Evolutionary conservation across 1,284 basidiomycete genomes (phyloP), one percentile per base, ranked within the genome.

Genomic region (Butyriboletus appendiculatus): DNA sequence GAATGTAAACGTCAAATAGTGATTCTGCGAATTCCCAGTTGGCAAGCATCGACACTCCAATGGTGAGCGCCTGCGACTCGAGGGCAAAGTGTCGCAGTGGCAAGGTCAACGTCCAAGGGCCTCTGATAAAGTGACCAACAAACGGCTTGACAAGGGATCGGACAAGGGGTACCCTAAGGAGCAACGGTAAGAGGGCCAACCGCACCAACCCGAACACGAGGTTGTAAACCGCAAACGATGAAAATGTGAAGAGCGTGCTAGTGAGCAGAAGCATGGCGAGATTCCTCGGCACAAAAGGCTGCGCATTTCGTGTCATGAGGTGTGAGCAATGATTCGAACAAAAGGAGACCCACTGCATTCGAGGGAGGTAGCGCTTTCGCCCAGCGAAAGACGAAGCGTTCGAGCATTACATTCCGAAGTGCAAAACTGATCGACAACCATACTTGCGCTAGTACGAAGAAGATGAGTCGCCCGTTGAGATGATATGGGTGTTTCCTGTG

Each of bases 401-500:
- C 85, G 2, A 79, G 73, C 65, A 87, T 76, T 14, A 83, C 68
- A 44, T 80, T 81, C 20, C 86, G 77, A 18, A 83, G 60, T 3
- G 76, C 66, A 56, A 80, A 87, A 4, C 74, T 71, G 10, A 70
- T 45, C 0, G 81, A 79, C 3, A 78, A 60, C 39, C 70, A 70
- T 1, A 77, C 14, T 61, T 89, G 86, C 0, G 82, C 76, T 34
- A 80, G 59, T 18, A 83, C 45, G 4, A 88, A 63, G 63, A 85
- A 88, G 16, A 88, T 57, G 5, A 86, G 70, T 18, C 81, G 79
- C 0, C 85, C 85, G 52, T 88, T 88, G 39, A 90, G 73, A 64
- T 87, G 85, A 60, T 82, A 80, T 2, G 86, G 85, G 58, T 89
- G 84, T 66, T 85, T 87, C 63, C 87, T 89, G 58, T 42, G 24